Evolutionary conservation across 768 basidiomycete species (phyloP).

Genomic region (Galerina sulciceps): DNA sequence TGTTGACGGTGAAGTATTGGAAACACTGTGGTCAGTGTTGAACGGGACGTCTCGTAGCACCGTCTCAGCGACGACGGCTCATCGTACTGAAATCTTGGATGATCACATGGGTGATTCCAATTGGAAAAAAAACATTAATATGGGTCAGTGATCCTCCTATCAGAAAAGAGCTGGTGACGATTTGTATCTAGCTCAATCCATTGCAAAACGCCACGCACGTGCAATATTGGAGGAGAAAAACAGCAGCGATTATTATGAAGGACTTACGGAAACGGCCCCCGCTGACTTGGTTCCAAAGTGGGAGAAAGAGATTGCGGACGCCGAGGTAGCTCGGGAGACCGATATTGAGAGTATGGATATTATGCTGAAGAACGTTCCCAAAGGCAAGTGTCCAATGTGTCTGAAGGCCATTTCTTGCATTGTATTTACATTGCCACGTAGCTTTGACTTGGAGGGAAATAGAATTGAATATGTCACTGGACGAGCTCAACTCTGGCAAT

Average conservation of each 20-base stretch:
- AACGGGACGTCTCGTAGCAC: conserved; percentile 30
- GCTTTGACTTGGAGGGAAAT: background rate
- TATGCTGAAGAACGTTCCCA: background rate
- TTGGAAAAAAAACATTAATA: conserved; percentile 33
- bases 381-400: no score
- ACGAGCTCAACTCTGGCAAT: background rate
- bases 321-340: background rate
- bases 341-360: background rate
- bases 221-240: background rate
- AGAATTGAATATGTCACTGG: background rate
- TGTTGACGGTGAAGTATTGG: conserved; percentile 36
- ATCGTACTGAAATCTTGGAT: conserved; percentile 30
- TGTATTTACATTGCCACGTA: background rate
- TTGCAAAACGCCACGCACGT: background rate
- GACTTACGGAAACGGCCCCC: no score
- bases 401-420: no score
- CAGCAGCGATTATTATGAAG: background rate
- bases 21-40: conserved; percentile 33
- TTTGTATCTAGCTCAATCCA: background rate
- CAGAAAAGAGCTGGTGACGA: no score
- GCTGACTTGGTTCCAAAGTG: no score
- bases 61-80: conserved; percentile 22
- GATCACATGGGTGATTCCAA: conserved; percentile 36
- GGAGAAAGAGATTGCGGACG: background rate
- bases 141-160: conserved; percentile 9